Conservation (phyloP, 352 stramenopile genomes). For the Pythium phragmiticola region DNA sequence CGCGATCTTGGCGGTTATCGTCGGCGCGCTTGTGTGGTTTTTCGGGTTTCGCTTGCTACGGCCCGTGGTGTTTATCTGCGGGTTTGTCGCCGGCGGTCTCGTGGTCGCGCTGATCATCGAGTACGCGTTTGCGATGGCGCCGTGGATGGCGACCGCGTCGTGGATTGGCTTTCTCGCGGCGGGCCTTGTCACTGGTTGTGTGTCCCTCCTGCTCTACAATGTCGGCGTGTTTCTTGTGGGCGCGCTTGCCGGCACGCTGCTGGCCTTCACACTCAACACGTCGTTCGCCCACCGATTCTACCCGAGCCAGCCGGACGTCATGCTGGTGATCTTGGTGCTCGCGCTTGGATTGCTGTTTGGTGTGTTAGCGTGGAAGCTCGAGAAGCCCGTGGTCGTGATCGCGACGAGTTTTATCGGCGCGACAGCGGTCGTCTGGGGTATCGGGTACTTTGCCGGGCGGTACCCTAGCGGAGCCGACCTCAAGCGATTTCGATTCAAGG, state of each 20-base stretch:
- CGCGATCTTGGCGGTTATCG: conserved; percentile 34
- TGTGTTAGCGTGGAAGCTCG: conserved; percentile 44
- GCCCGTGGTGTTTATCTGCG: conserved; percentile 39
- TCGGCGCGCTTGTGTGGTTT: conserved; percentile 32
- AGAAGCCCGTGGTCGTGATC: conserved; percentile 54
- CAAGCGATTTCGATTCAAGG: conserved; percentile 32
- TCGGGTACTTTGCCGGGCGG: conserved; percentile 56
- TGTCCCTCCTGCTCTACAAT: conserved; percentile 47
- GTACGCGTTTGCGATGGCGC: conserved; percentile 27
- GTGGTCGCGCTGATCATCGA: conserved; percentile 38
- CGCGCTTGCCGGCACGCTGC: conserved; percentile 36
- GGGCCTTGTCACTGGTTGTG: conserved; percentile 32
- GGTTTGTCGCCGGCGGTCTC: conserved; percentile 46
- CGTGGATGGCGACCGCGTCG: conserved; percentile 43
- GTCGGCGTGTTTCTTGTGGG: conserved; percentile 46
- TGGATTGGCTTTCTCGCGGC: conserved; percentile 51
- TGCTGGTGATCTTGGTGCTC: conserved; percentile 49
- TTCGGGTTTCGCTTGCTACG: conserved; percentile 43
- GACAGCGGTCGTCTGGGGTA: conserved; percentile 39
- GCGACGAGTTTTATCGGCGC: conserved; percentile 52
- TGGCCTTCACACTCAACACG: conserved; percentile 51
- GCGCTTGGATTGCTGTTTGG: conserved; percentile 37
- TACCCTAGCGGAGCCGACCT: conserved; percentile 59
- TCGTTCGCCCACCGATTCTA: conserved; percentile 40
- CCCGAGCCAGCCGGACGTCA: conserved; percentile 38